Evolutionary conservation across 768 basidiomycete genomes (phyloP).

Genomic region (Rhodotorula toruloides): DNA sequence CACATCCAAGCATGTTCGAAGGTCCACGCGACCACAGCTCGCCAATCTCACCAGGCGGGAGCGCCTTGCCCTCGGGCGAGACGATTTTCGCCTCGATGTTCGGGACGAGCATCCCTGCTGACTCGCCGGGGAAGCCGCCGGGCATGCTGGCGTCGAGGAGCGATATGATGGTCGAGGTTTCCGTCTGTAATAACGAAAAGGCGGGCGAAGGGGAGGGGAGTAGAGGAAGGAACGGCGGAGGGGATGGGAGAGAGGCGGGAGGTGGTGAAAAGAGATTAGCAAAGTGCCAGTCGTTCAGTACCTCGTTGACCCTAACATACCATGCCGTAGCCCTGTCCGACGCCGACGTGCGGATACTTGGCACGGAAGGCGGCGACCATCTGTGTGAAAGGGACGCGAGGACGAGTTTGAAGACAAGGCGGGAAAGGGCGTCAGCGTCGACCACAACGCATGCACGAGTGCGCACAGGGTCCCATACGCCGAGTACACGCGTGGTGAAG

Average conservation of each 20-base stretch:
- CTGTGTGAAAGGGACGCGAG: slow-evolving; percentile 3
- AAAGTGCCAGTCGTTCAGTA: too few species aligned
- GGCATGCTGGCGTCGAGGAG: not conserved
- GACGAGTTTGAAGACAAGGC: too few species aligned
- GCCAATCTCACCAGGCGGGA: slow-evolving; percentile 23
- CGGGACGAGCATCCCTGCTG: slow-evolving; percentile 14
- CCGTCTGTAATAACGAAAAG: too few species aligned
- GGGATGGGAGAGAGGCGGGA: not conserved
- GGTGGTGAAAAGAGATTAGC: not conserved
- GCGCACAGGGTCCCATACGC: too few species aligned
- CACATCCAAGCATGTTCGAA: slow-evolving; percentile 29
- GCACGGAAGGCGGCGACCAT: slow-evolving; percentile 8
- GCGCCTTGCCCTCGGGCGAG: slow-evolving; percentile 27
- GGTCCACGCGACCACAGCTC: slow-evolving; percentile 27
- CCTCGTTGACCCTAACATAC: too few species aligned
- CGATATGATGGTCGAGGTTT: slow-evolving; percentile 20
- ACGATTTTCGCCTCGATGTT: slow-evolving; percentile 35
- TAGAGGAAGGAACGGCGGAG: too few species aligned
- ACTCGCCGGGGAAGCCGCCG: not conserved
- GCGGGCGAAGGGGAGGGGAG: not conserved
- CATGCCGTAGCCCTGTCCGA: slow-evolving; percentile 33
- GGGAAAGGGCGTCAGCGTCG: not conserved
- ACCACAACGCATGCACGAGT: too few species aligned
- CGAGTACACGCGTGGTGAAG: too few species aligned
- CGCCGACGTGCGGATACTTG: slow-evolving; percentile 13